phyloP scores from a whole-genome alignment of 768 basidiomycete species.

The Calvatia gigantea region DNA sequence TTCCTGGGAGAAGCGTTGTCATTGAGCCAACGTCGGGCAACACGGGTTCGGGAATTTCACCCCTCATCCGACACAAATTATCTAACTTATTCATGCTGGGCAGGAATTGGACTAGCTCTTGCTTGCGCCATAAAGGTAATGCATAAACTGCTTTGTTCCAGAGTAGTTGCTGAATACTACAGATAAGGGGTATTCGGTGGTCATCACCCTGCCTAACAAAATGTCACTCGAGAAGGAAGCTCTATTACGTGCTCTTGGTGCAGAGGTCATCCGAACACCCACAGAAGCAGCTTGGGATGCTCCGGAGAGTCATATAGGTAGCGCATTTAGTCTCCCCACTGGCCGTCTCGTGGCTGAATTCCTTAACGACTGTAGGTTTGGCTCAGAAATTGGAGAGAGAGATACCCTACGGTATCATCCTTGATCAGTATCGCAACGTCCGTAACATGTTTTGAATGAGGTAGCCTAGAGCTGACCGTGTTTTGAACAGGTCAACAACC shows the following conservation, averaged over 20 bases:
- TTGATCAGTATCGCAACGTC: slow-evolving; percentile 89
- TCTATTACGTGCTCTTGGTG: slow-evolving; percentile 85
- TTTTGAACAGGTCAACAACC: slow-evolving; percentile 65
- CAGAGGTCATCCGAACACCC: slow-evolving; percentile 92
- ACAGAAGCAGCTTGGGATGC: slow-evolving; percentile 87
- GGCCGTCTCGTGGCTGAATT: slow-evolving; percentile 76
- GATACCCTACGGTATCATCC: slow-evolving; percentile 83
- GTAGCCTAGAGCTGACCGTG: slow-evolving; percentile 12
- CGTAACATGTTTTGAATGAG: slow-evolving; percentile 20
- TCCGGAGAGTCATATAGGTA: slow-evolving; percentile 90
- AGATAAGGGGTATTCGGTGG: slow-evolving; percentile 89
- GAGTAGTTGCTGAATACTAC: slow-evolving; percentile 65
- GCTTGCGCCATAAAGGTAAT: slow-evolving; percentile 90
- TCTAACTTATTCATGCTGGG: background rate
- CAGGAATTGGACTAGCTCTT: slow-evolving; percentile 92
- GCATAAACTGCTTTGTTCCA: slow-evolving; percentile 3
- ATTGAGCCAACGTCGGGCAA: slow-evolving; percentile 97
- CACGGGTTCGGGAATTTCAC: slow-evolving; percentile 55
- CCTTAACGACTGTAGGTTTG: slow-evolving; percentile 84
- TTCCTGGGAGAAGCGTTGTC: slow-evolving; percentile 85
- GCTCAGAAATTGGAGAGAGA: slow-evolving; percentile 72
- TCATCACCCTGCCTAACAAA: slow-evolving; percentile 90
- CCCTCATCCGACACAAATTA: background rate
- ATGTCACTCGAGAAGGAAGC: slow-evolving; percentile 96
- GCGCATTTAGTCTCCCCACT: slow-evolving; percentile 30